Conservation (phyloP, 2,329 filamentous ascomycete species). For the Madurella fahalii region DNA sequence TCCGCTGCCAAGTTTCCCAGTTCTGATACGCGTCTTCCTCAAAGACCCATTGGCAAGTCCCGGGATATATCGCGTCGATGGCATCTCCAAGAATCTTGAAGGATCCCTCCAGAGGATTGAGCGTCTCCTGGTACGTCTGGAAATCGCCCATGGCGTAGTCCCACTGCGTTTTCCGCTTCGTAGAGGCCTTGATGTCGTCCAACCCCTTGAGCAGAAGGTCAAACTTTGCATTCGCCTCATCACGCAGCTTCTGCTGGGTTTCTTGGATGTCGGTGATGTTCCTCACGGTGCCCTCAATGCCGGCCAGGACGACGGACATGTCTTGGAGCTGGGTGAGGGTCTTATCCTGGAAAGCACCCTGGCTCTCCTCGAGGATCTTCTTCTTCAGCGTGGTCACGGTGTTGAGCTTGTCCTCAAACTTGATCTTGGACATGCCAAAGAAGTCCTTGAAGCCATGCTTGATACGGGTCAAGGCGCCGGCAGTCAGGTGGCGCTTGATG, state of each 20-base stretch:
- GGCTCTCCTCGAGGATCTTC: constrained; percentile 24
- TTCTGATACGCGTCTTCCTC: constrained; percentile 4
- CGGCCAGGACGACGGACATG: constrained; percentile 12
- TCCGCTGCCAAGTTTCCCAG: constrained; percentile 7
- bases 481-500: constrained; percentile 22
- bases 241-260: constrained; percentile 16
- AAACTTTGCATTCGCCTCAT: constrained; percentile 15
- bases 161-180: constrained; percentile 23
- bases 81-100: constrained; percentile 9
- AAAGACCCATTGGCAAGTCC: constrained; percentile 22
- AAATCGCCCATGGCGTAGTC: constrained; percentile 22
- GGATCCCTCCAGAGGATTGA: constrained; percentile 11
- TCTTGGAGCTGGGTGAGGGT: constrained; percentile 18
- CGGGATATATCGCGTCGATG: constrained; percentile 17
- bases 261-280: constrained; percentile 19
- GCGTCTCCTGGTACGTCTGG: constrained; percentile 11
- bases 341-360: constrained; percentile 25
- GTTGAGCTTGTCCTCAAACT: constrained; percentile 22
- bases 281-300: constrained; percentile 16
- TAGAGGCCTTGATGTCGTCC: constrained; percentile 20
- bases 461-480: constrained; percentile 18
- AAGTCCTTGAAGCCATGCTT: constrained; percentile 26
- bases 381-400: constrained; percentile 19
- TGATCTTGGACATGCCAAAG: constrained; percentile 20
- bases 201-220: constrained; percentile 14